phyloP scores from a whole-genome alignment of 345 rosid genomes.

The Aethionema arabicum region DNA sequence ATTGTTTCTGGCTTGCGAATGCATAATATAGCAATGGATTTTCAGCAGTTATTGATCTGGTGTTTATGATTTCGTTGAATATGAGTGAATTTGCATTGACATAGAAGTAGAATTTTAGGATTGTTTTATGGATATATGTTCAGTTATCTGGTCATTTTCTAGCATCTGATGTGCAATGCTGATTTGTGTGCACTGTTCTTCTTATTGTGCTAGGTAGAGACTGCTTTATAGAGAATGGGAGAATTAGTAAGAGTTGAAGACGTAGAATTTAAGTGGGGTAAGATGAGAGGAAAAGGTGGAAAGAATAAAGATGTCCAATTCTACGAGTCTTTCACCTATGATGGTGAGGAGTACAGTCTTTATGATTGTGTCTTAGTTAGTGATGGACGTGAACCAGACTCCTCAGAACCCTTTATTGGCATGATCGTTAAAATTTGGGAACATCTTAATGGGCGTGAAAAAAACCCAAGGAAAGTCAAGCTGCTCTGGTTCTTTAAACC shows the following conservation, averaged over 20 bases:
- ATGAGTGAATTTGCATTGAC: no score
- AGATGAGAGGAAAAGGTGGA: slow-evolving; percentile 58
- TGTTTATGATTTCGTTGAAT: not conserved
- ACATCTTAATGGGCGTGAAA: slow-evolving; percentile 41
- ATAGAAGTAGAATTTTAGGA: not conserved
- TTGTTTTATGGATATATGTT: slow-evolving; percentile 3
- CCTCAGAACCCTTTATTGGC: slow-evolving; percentile 68
- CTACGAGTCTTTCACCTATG: slow-evolving; percentile 72
- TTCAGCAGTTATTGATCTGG: not conserved
- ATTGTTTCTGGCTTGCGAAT: not conserved
- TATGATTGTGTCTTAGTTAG: slow-evolving; percentile 65
- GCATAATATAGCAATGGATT: slow-evolving; percentile 1
- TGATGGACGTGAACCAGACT: slow-evolving; percentile 45
- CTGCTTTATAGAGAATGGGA: slow-evolving; percentile 48
- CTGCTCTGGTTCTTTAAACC: slow-evolving; percentile 83
- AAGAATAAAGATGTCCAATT: slow-evolving; percentile 57
- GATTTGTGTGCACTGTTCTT: not conserved
- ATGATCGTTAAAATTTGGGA: slow-evolving; percentile 80
- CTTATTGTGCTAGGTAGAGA: slow-evolving; percentile 7
- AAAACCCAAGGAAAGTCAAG: slow-evolving; percentile 42
- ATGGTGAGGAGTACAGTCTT: slow-evolving; percentile 62
- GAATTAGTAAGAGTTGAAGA: slow-evolving; percentile 41
- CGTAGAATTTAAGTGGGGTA: slow-evolving; percentile 74
- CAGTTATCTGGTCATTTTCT: slow-evolving; percentile 11
- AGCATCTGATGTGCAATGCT: slow-evolving; percentile 13